phyloP scores from a whole-genome alignment of 768 basidiomycete genomes.

The Sistotremastrum suecicum region DNA sequence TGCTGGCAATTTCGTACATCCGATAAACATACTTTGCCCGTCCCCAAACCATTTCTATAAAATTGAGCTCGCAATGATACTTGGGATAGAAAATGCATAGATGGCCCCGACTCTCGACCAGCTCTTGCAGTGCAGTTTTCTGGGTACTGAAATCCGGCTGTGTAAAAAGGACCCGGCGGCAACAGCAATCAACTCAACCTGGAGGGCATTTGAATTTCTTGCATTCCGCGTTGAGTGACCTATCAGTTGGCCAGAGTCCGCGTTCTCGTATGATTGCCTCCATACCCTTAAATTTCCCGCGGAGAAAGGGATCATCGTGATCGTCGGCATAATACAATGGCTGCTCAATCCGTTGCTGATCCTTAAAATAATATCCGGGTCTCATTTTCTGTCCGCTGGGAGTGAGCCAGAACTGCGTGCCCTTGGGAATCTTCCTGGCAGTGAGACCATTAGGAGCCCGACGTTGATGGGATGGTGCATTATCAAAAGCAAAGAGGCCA shows the following conservation, averaged over 20 bases:
- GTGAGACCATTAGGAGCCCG: background rate
- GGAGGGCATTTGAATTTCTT: slow-evolving; percentile 13
- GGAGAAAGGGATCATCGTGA: too few relatives aligned
- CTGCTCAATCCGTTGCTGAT: too few relatives aligned
- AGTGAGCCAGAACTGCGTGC: too few relatives aligned
- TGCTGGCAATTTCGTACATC: slow-evolving; percentile 10
- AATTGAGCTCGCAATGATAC: slow-evolving; percentile 33
- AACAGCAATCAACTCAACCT: slow-evolving; percentile 16
- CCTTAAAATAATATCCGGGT: too few relatives aligned
- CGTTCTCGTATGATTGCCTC: too few relatives aligned
- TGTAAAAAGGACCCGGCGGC: slow-evolving; percentile 12
- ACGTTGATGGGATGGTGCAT: slow-evolving; percentile 1
- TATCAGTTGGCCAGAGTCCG: too few relatives aligned
- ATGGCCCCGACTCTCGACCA: slow-evolving; percentile 13
- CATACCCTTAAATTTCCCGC: too few relatives aligned
- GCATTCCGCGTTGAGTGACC: slow-evolving; percentile 14
- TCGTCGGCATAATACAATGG: too few relatives aligned
- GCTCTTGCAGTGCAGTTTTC: slow-evolving; percentile 13
- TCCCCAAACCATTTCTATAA: slow-evolving; percentile 29
- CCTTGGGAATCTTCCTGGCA: slow-evolving; percentile 1
- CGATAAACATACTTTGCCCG: slow-evolving; percentile 22
- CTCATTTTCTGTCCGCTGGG: too few relatives aligned
- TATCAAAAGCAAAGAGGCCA: background rate
- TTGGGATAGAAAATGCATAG: slow-evolving; percentile 24
- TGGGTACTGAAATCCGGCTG: slow-evolving; percentile 17